Conservation (phyloP, 176 grass and related monocot species). For the Puya raimondii region DNA sequence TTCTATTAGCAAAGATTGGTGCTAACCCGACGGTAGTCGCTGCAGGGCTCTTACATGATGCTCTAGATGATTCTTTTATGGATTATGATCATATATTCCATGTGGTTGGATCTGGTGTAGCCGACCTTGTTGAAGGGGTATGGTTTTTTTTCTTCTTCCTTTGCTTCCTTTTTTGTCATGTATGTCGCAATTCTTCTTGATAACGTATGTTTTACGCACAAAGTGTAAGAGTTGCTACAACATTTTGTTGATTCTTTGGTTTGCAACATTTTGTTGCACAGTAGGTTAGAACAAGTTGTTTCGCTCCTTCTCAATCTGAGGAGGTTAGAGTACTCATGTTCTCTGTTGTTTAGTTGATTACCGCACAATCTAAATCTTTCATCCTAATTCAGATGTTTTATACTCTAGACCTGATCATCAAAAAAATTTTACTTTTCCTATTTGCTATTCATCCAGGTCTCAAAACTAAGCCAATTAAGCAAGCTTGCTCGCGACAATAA, state of each 20-base stretch:
- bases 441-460: constrained; percentile 20
- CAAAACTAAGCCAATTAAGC: constrained; percentile 25
- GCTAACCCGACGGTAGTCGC: constrained; percentile 55
- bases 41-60: constrained; percentile 78
- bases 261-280: too few relatives aligned
- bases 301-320: too few relatives aligned
- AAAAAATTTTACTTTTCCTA: background rate
- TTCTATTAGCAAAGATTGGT: constrained; percentile 68
- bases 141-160: constrained; percentile 8
- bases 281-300: too few relatives aligned
- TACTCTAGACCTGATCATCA: background rate
- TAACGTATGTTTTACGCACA: too few relatives aligned
- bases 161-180: too few relatives aligned
- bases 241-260: too few relatives aligned
- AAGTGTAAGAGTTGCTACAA: too few relatives aligned
- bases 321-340: too few relatives aligned
- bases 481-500: constrained; percentile 28
- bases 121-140: constrained; percentile 96
- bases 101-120: constrained; percentile 66
- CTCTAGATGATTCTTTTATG: constrained; percentile 82
- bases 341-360: too few relatives aligned
- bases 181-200: too few relatives aligned
- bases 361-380: too few relatives aligned
- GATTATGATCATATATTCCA: constrained; percentile 60
- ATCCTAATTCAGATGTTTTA: too few relatives aligned